phyloP scores from a whole-genome alignment of 371 early-diverging fungal species.

The Catenaria anguillulae region DNA sequence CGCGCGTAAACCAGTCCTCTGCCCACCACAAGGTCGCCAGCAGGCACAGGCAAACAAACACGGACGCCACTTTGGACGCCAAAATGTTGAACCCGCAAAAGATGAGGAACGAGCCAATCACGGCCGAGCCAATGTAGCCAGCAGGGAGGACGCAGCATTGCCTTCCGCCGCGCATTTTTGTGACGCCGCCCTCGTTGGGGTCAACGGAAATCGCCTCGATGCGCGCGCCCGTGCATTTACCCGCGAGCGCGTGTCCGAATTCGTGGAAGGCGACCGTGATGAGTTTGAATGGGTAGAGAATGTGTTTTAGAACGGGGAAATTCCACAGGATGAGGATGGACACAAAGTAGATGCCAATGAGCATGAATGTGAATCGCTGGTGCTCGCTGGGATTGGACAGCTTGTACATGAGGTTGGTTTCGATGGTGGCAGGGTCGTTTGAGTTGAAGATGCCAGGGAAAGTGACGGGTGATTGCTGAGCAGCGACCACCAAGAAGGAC shows the following conservation, averaged over 20 bases:
- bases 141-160: constrained; percentile 31
- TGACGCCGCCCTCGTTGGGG: constrained; percentile 85
- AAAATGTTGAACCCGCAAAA: constrained; percentile 74
- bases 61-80: constrained; percentile 70
- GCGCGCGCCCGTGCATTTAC: constrained; percentile 68
- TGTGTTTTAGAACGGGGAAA: constrained; percentile 57
- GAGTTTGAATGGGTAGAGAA: constrained; percentile 79
- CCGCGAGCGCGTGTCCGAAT: constrained; percentile 63
- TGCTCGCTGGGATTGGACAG: constrained; percentile 35
- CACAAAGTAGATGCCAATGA: constrained; percentile 52
- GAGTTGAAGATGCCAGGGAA: neutral
- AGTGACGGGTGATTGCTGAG: neutral
- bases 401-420: constrained; percentile 4
- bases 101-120: constrained; percentile 74
- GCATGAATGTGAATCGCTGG: constrained; percentile 45
- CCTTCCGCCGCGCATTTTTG: constrained; percentile 48
- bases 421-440: neutral
- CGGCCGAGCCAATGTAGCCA: constrained; percentile 45
- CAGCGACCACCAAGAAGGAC: too few relatives aligned
- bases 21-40: constrained; percentile 68
- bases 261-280: constrained; percentile 53
- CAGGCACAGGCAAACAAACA: constrained; percentile 59
- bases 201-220: constrained; percentile 82
- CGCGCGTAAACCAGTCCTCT: constrained; percentile 68
- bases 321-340: constrained; percentile 72